Base-by-base conservation (phyloP, 2,329 filamentous ascomycete genomes). In the Setomelanomma holmii region DNA sequence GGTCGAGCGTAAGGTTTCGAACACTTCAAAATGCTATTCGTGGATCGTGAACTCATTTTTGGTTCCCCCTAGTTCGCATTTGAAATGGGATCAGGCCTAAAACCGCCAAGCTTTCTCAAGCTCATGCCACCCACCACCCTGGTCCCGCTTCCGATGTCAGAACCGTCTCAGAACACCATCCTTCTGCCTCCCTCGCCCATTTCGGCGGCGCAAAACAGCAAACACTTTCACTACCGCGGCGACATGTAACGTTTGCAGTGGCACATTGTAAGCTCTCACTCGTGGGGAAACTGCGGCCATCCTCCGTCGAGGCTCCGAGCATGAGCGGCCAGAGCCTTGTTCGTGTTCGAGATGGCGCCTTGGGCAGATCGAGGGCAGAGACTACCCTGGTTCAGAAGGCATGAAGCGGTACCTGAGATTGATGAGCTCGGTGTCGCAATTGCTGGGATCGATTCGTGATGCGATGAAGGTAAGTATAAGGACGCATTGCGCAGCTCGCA, bases 51-150 rank as follows among this genome's bases (percentile, higher is more conserved):
- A n/a, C n/a, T n/a, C n/a, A n/a, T n/a, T n/a, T n/a, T n/a, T n/a
- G n/a, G n/a, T n/a, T n/a, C n/a, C n/a, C n/a, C n/a, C n/a, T n/a
- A n/a, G n/a, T n/a, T n/a, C n/a, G n/a, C n/a, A n/a, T n/a, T n/a
- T n/a, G n/a, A n/a, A n/a, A n/a, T n/a, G n/a, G n/a, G n/a, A n/a
- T n/a, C n/a, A n/a, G n/a, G n/a, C 34, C 56, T 49, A 46, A 23
- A 59, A 51, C 21, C 14, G 52, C 55, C 57, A 61, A 61, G 61
- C 61, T 61, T 58, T 53, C 14, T 51, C 59, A 58, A 61, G 55
- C 48, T 55, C 56, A 58, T 58, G 53, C 60, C 43, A 34, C 21
- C 49, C 51, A 45, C 38, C 20, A 21, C 45, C 45, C 22, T 40
- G 60, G 58, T 51, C 45, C 51, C 49, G 23, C 36, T 51, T 56